Evolutionary conservation across 345 rosid species (phyloP).

Genomic region (Dimocarpus longan): DNA sequence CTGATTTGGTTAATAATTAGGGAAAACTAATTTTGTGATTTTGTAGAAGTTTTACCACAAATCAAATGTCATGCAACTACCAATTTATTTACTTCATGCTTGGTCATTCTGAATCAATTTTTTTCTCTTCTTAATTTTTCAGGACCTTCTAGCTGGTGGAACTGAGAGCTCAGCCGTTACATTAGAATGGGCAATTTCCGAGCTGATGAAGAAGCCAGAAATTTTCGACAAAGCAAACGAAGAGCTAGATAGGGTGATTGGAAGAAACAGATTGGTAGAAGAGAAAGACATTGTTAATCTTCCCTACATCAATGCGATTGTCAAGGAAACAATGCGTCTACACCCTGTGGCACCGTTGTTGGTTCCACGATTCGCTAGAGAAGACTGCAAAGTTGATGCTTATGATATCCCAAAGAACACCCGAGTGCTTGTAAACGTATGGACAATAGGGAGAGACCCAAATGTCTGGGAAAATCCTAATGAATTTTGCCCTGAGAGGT

Average conservation of each 20-base stretch:
- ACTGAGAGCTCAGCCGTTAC: conserved; percentile 62
- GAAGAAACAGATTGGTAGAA: conserved; percentile 49
- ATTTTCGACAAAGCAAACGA: conserved; percentile 44
- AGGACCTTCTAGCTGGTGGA: conserved; percentile 62
- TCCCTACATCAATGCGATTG: conserved; percentile 47
- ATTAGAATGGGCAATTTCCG: conserved; percentile 60
- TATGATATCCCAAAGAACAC: conserved; percentile 52
- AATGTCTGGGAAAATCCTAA: conserved; percentile 48
- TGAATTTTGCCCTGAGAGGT: conserved; percentile 60
- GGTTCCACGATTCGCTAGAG: conserved; percentile 45
- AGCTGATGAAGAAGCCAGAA: conserved; percentile 47
- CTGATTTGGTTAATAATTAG: too few species aligned
- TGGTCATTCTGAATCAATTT: not conserved
- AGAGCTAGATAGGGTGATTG: conserved; percentile 58
- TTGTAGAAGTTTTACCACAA: too few species aligned
- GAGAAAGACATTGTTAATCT: conserved; percentile 52
- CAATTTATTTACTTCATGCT: too few species aligned
- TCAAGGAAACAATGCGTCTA: conserved; percentile 61
- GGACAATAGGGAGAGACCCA: conserved; percentile 63
- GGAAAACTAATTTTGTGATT: too few species aligned
- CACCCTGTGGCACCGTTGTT: conserved; percentile 67
- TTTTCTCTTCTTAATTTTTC: not conserved
- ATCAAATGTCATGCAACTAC: too few species aligned
- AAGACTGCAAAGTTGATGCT: conserved; percentile 39
- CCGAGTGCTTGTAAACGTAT: conserved; percentile 41